Base-by-base conservation (phyloP, 495 filamentous ascomycete species). In the Neurospora pannonica region DNA sequence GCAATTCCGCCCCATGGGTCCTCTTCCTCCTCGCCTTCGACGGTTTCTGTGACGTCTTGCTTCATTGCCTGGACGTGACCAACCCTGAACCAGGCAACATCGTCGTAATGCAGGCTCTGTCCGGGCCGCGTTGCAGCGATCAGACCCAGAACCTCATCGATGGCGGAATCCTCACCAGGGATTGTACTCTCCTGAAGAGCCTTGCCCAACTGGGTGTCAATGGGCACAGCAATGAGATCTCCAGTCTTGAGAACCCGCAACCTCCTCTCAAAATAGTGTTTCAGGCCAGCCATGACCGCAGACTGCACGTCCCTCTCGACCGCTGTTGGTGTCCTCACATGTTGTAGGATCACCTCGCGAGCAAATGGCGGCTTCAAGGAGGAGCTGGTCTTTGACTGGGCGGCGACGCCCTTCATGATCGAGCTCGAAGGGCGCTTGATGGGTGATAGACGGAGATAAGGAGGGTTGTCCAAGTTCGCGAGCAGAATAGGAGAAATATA, bases 61-160 rank as follows among this genome's bases (percentile, higher is more conserved):
- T 89, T 89, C 39, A 88, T 77, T 4, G 85, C 76, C 34, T 89
- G 85, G 67, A 96, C 90, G 76, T 92, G 91, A 19, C 92, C 90
- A 39, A 98, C 90, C 70, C 87, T 91, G 82, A 97, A 98, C 95
- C 96, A 98, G 5, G 92, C 94, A 46, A 97, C 91, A 21, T 89
- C 92, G 54, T 89, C 90, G 70, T 79, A 81, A 69, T 82, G 80
- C 4, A 79, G 71, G 28, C 60, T 73, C 31, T 77, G 81, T 15
- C 81, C 80, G 13, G 83, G 80, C 37, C 82, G 69, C 37, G 74
- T 81, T 5, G 78, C 80, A 2, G 82, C 72, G 4, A 83, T 82
- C 78, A 86, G 85, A 21, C 83, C 86, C 70, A 85, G 83, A 24
- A 84, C 84, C 54, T 95, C 92, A 71, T 94, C 92, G 10, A 91